A percentile compares a stretch with the other conserved stretches of the same genome.
Evolutionary conservation across 148 eudicot genomes (phyloP).

Genomic region (Amaranthus hypochondriacus): DNA sequence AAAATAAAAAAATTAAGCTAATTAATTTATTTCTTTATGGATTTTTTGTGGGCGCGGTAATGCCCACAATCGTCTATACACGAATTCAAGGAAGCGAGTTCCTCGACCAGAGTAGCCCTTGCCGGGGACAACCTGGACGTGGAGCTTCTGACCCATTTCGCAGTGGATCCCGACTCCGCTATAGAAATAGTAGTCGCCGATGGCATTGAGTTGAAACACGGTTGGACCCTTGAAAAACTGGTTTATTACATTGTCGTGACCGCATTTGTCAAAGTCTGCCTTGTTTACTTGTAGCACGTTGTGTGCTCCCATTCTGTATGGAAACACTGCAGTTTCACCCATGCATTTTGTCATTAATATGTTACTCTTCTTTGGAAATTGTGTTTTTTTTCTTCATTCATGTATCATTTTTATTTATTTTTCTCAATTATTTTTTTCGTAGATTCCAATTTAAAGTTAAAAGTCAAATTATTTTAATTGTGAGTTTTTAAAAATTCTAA

Average conservation of each 20-base stretch:
- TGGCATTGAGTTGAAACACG: slow-evolving; percentile 25
- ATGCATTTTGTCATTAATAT: neutral
- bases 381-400: no score
- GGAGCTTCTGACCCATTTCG: slow-evolving; percentile 51
- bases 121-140: slow-evolving; percentile 34
- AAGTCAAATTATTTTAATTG: no score
- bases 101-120: slow-evolving; percentile 31
- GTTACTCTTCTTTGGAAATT: neutral
- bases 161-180: slow-evolving; percentile 57
- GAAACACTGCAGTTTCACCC: slow-evolving; percentile 38
- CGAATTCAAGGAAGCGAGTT: neutral
- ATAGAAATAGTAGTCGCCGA: slow-evolving; percentile 53
- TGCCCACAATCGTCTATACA: neutral
- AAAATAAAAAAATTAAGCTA: neutral
- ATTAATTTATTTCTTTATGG: neutral
- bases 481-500: no score
- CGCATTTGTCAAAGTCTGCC: slow-evolving; percentile 36
- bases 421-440: no score
- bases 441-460: no score
- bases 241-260: slow-evolving; percentile 23
- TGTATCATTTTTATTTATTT: no score
- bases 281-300: slow-evolving; percentile 45
- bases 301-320: slow-evolving; percentile 43
- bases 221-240: slow-evolving; percentile 35
- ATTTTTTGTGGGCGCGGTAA: neutral